Evolutionary conservation across 345 rosid species (phyloP), one percentile per base, ranked within the genome.

Genomic region (Ceriops zippeliana): DNA sequence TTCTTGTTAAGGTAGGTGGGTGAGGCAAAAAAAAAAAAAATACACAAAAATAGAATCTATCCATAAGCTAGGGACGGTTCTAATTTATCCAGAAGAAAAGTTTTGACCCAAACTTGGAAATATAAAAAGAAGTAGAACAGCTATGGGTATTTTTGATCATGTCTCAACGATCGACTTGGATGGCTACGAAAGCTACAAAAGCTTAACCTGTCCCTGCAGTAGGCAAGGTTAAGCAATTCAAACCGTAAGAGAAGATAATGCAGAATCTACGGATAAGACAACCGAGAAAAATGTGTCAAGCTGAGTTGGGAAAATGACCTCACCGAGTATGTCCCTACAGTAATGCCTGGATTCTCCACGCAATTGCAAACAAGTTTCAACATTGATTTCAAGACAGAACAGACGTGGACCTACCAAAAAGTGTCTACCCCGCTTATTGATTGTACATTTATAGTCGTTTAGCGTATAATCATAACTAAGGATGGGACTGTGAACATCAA

Each of bases 201-300:
- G 65, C 73, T 74, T 63, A 74, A 63, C 73, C 69, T 57, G 19
- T 57, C 28, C n/a, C 8, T 61, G 2, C 7, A 19, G 37, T 15
- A 51, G 59, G 42, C 28, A 73, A 46, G 20, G 61, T 42, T 21
- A 42, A 32, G 46, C 1, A 61, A 63, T 63, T 53, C 63, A 61
- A 67, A 38, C 76, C 67, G 42, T n/a, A 73, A 52, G 66, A 73
- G 22, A 37, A 73, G 77, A 73, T 73, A 73, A 73, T 52, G 19
- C 61, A 58, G 77, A 73, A 73, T 73, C 77, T 67, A 8, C n/a
- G 24, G 72, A 73, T 73, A 73, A 73, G 71, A 66, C 66, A 59
- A 35, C 27, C 11, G 26, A 63, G 54, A 70, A 62, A 63, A 49
- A 42, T 58, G 20, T 66, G 71, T 66, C 67, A 35, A 60, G 37